Base-by-base conservation (phyloP, 805 yeast species). In the Myxozyma kluyveri region DNA sequence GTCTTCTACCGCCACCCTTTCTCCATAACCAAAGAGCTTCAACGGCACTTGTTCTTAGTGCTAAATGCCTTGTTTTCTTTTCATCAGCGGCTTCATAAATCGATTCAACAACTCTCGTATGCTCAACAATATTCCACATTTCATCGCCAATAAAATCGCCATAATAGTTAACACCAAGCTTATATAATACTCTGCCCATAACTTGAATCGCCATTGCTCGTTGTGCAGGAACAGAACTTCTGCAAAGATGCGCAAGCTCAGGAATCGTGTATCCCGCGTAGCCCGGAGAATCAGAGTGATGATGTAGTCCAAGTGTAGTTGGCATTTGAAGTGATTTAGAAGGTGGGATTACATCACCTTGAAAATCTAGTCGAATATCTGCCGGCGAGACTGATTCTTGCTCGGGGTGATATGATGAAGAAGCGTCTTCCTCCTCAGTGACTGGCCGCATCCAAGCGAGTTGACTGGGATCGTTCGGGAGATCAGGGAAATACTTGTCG, bases 1-100 rank as follows among this genome's bases (percentile, higher is more conserved):
- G 41, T 23, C 33, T 29, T 18, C 61, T 38, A 12, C 62, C 60
- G 9, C 64, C 61, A 19, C 67, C 64, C 32, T 65, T 60, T 60
- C 77, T 83, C 93, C 95, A 88, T 47, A 90, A 69, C 96, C 96
- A 90, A 32, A 90, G 73, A 0, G 96, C 95, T 60, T 90, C 97
- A 27, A 85, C 75, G 0, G 96, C 95, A 66, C 88, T 87, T 60
- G 79, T 86, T 61, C 86, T 74, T 1, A 89, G 89, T 32, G 90
- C 84, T 27, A 90, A 54, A 66, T 86, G 87, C 17, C 69, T 72
- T 0, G 88, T 83, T 46, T 69, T 72, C 12, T 67, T 66, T 45
- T 86, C 95, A 61, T 85, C 84, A 0, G 86, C 83, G 1, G 70
- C 68, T 43, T 82, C 83, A 35, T 80, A 74, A 24, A 90, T 67